Evolutionary conservation across 2,329 filamentous ascomycete genomes (phyloP).

Genomic region (Fusarium dlaminii): DNA sequence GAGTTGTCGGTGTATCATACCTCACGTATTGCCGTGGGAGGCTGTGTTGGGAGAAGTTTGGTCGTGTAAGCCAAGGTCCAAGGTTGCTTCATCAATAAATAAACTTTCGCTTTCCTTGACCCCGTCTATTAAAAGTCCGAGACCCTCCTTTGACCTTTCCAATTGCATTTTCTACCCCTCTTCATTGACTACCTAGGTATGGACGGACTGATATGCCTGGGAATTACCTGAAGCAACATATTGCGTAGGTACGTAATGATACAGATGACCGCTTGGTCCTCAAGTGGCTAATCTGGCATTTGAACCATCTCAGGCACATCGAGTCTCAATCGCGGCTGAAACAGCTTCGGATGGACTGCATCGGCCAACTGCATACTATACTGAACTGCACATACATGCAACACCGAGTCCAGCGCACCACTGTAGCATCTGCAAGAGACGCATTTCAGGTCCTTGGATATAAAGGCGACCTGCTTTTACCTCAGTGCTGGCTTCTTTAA

Average conservation of each 20-base stretch:
- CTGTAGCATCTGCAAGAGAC: background rate
- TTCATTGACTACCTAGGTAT: background rate
- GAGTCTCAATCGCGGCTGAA: conserved; percentile 22
- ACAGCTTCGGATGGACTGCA: conserved; percentile 5
- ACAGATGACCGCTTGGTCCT: background rate
- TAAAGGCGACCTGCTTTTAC: background rate
- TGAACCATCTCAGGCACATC: conserved; percentile 5
- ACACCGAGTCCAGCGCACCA: background rate
- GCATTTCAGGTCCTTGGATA: background rate
- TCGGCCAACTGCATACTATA: conserved; percentile 1
- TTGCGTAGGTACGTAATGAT: background rate
- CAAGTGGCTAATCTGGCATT: conserved; percentile 2
- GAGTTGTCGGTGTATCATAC: background rate
- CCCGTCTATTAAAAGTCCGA: background rate
- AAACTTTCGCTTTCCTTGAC: background rate
- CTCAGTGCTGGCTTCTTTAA: background rate
- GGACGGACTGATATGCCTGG: background rate
- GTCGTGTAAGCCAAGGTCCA: background rate
- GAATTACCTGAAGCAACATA: background rate
- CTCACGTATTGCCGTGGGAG: background rate
- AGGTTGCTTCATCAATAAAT: background rate
- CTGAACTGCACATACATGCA: background rate
- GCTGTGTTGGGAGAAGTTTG: background rate
- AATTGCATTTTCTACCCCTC: background rate
- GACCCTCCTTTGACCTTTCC: background rate